These are phyloP conservation scores for Fraxinus latifolia DNA, from an alignment of 305 asterid genomes.

Conservation along the genomic window DNA sequence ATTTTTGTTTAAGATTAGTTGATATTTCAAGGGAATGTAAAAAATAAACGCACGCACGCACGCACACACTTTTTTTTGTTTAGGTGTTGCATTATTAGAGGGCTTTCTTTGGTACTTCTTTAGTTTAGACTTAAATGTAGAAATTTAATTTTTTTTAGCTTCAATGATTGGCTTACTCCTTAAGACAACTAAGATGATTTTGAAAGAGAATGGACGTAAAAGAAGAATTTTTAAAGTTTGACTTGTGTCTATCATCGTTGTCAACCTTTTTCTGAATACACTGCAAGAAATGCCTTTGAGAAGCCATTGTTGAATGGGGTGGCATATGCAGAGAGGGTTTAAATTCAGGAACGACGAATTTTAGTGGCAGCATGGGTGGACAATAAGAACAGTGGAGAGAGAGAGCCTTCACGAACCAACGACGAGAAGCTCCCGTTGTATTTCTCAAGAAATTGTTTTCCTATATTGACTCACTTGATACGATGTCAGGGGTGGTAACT, in stretches of 20 bases:
- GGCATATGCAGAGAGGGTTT: conserved; percentile 85
- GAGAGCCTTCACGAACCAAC: conserved; percentile 68
- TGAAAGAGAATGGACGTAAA: background rate
- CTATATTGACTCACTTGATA: conserved; percentile 74
- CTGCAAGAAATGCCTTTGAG: conserved; percentile 87
- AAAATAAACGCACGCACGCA: no score
- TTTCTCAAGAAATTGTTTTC: conserved; percentile 87
- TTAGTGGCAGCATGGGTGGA: conserved; percentile 76
- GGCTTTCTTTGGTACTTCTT: no score
- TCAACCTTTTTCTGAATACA: conserved; percentile 77
- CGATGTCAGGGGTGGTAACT: conserved; percentile 94
- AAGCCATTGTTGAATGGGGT: conserved; percentile 92
- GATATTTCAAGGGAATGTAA: no score
- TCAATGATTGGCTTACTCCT: background rate
- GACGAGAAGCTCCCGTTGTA: conserved; percentile 84
- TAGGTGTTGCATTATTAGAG: no score
- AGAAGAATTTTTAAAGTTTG: no score
- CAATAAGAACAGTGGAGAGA: conserved; percentile 69
- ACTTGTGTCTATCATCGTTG: background rate
- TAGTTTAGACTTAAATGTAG: background rate
- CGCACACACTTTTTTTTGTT: no score
- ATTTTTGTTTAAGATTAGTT: background rate
- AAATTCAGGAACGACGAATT: conserved; percentile 61
- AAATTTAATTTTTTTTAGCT: background rate
- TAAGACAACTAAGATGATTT: background rate